Base-by-base conservation (phyloP, 2,329 filamentous ascomycete genomes). In the Bertia moriformis region DNA sequence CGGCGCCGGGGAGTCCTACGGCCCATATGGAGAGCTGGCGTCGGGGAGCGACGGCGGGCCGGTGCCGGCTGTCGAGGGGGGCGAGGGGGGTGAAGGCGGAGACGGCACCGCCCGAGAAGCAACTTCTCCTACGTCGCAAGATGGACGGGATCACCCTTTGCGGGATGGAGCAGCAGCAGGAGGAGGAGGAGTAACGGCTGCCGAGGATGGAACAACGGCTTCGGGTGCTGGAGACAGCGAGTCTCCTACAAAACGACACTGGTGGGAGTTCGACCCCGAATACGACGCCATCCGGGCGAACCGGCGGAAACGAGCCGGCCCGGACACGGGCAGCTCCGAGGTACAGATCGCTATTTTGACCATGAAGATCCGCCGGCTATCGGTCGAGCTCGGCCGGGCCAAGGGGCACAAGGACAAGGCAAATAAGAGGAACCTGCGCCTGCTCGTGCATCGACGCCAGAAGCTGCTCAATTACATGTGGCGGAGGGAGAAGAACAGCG, bases 291-390 rank as follows among this genome's bases (percentile, higher is more conserved):
- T n/a, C n/a, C n/a, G n/a, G n/a, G n/a, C n/a, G n/a, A n/a, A n/a
- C n/a, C n/a, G n/a, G n/a, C n/a, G n/a, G n/a, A 27, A 27, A n/a
- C 80, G 93, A 20, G 76, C 78, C n/a, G 91, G 91, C 0, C 83
- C 82, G 3, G 91, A 98, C 55, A 96, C 89, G 1, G 91, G 91
- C 24, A 93, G 85, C 50, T 85, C 85, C 4, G 91, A 98, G 62
- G 93, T 98, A n/a, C 91, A 98, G 66, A 86, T 93, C 47, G 88
- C 87, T 36, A 93, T 98, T 49, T 60, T 98, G 56, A 98, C 91
- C 3, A 74, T 86, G 42, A 96, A 95, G 70, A 98, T 98, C 55
- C 71, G 85, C 45, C 78, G 81, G 18, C 58, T 98, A 38, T 79
- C 83, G 14, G 69, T 82, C 48, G 78, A 80, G 46, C 60, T 94